Conservation (phyloP, 768 basidiomycete species). For the Tulasnella sp. region DNA sequence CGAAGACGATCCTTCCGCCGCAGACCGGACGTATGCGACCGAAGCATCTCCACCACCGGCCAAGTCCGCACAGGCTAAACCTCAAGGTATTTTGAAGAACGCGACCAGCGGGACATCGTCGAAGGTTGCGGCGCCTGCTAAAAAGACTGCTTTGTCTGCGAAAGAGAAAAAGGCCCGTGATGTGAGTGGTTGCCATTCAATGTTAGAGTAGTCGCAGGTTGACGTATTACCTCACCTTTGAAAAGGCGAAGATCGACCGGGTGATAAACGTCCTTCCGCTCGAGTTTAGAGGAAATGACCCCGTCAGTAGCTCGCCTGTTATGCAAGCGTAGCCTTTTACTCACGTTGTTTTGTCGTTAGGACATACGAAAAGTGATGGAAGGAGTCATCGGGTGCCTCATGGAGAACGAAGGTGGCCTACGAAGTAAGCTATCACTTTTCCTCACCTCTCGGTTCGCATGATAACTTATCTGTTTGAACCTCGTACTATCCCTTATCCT, state of each 20-base stretch:
- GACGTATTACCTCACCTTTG: slow-evolving; percentile 29
- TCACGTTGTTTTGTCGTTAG: slow-evolving; percentile 32
- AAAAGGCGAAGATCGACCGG: slow-evolving; percentile 48
- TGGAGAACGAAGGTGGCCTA: slow-evolving; percentile 56
- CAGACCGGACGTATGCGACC: slow-evolving; percentile 11
- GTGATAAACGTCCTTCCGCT: slow-evolving; percentile 71
- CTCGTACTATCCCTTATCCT: neutral
- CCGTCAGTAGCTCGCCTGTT: slow-evolving; percentile 41
- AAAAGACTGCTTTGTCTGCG: slow-evolving; percentile 59
- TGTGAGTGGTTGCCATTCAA: slow-evolving; percentile 35
- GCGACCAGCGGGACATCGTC: slow-evolving; percentile 35
- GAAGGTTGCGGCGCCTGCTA: slow-evolving; percentile 46
- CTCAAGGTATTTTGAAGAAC: slow-evolving; percentile 29
- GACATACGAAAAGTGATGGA: slow-evolving; percentile 72
- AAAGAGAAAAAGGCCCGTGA: slow-evolving; percentile 80
- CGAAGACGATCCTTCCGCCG: slow-evolving; percentile 20
- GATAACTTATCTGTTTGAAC: neutral
- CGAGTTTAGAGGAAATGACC: slow-evolving; percentile 84
- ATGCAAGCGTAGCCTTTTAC: neutral
- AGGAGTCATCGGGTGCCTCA: slow-evolving; percentile 64
- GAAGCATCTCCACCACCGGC: neutral
- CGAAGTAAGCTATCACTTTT: slow-evolving; percentile 43
- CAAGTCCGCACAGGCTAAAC: slow-evolving; percentile 34
- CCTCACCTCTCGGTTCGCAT: neutral
- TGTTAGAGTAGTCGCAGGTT: neutral